Evolutionary conservation across 352 stramenopile genomes (phyloP).

Genomic region (Pythium vanterpoolii): DNA sequence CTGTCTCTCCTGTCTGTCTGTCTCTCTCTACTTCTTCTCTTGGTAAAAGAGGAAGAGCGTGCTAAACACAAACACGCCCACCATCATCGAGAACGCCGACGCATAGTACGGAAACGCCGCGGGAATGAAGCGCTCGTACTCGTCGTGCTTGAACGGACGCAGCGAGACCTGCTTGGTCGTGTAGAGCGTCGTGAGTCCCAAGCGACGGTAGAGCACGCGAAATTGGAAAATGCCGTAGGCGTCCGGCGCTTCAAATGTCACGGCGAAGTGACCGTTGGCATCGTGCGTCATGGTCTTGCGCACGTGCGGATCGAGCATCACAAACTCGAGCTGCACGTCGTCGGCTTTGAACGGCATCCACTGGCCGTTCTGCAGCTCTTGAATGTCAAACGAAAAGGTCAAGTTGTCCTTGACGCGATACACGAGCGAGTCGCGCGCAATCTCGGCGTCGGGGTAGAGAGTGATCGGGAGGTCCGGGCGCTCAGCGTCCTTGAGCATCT

Average conservation of each 20-base stretch:
- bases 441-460: slow-evolving; percentile 86
- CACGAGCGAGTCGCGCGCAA: slow-evolving; percentile 86
- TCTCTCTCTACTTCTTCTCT: slow-evolving; percentile 38
- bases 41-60: slow-evolving; percentile 88
- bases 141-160: slow-evolving; percentile 93
- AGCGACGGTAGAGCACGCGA: slow-evolving; percentile 88
- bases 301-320: slow-evolving; percentile 93
- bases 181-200: slow-evolving; percentile 85
- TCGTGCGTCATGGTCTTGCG: slow-evolving; percentile 82
- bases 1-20: not conserved
- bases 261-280: slow-evolving; percentile 67
- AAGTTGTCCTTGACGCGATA: slow-evolving; percentile 94
- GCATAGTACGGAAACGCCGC: slow-evolving; percentile 93
- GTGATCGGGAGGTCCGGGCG: slow-evolving; percentile 86
- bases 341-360: slow-evolving; percentile 78
- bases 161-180: slow-evolving; percentile 90
- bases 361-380: slow-evolving; percentile 78
- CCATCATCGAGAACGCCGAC: slow-evolving; percentile 90
- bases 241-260: slow-evolving; percentile 88
- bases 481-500: slow-evolving; percentile 88
- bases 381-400: slow-evolving; percentile 88
- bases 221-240: slow-evolving; percentile 95
- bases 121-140: slow-evolving; percentile 94
- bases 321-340: slow-evolving; percentile 93
- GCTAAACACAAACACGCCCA: slow-evolving; percentile 88